Conservation (phyloP, 768 basidiomycete genomes). For the Serendipita sp. region DNA sequence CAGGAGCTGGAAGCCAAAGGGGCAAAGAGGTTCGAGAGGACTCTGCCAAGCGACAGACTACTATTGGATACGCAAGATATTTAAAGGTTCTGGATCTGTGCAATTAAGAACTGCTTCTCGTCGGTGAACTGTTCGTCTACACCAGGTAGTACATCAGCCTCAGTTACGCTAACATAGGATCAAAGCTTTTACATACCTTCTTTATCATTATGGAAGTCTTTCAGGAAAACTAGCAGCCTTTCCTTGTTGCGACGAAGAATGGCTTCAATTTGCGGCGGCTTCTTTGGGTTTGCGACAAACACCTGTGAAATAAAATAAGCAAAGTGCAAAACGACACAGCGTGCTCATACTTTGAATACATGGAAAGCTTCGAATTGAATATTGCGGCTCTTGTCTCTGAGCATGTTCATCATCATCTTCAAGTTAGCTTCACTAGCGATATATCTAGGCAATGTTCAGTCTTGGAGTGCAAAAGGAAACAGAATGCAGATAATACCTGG, state of each 20-base stretch:
- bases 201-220: slow-evolving; percentile 94
- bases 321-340: slow-evolving; percentile 30
- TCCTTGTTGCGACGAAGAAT: slow-evolving; percentile 91
- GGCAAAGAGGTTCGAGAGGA: not conserved
- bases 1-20: not conserved
- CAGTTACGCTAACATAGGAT: not conserved
- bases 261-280: slow-evolving; percentile 82
- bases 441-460: slow-evolving; percentile 29
- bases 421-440: slow-evolving; percentile 90
- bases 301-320: slow-evolving; percentile 23
- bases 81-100: slow-evolving; percentile 70
- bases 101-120: slow-evolving; percentile 92
- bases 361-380: slow-evolving; percentile 99
- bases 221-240: slow-evolving; percentile 76
- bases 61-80: not conserved
- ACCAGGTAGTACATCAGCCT: not conserved
- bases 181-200: slow-evolving; percentile 43
- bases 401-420: slow-evolving; percentile 99
- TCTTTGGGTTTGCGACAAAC: slow-evolving; percentile 98
- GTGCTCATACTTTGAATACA: slow-evolving; percentile 67
- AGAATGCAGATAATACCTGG: slow-evolving; percentile 21
- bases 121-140: slow-evolving; percentile 91
- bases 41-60: not conserved
- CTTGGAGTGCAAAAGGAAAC: not conserved
- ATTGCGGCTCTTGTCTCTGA: slow-evolving; percentile 97